Evolutionary conservation across 2,329 filamentous ascomycete species (phyloP).

Genomic region (Colletotrichum aenigma): DNA sequence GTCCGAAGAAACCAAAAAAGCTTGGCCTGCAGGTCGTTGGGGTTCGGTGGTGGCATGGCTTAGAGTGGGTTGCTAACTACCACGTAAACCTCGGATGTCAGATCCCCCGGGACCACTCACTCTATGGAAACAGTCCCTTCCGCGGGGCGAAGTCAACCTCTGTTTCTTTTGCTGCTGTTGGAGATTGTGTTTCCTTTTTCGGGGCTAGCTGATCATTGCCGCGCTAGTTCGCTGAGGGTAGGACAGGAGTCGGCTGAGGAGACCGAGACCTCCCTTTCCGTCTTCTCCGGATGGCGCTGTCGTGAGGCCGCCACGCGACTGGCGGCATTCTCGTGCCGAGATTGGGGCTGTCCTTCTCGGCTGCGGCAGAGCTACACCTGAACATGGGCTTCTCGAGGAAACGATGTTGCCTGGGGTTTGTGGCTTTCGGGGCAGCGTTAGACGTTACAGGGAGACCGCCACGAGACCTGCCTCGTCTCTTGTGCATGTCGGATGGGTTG

Average conservation of each 20-base stretch:
- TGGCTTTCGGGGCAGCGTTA: neutral
- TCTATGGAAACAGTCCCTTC: neutral
- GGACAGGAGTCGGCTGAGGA: neutral
- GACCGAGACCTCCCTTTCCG: neutral
- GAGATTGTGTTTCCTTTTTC: neutral
- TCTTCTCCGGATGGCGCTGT: neutral
- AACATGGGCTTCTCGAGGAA: neutral
- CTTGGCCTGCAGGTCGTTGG: neutral
- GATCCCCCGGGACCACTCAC: neutral
- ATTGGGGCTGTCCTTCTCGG: neutral
- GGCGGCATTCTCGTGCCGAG: neutral
- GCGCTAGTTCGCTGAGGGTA: neutral
- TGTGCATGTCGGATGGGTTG: neutral
- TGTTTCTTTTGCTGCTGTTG: neutral
- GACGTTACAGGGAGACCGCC: neutral
- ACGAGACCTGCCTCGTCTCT: neutral
- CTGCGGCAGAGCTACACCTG: neutral
- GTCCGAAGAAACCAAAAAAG: neutral
- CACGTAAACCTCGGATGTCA: conserved; percentile 1
- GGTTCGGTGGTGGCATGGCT: neutral
- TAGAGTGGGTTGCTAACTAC: neutral
- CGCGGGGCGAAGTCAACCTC: neutral
- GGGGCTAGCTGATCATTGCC: neutral
- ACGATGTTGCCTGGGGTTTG: neutral
- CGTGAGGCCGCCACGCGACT: neutral